Conservation (phyloP, 768 basidiomycete genomes). For the Hysterangium stoloniferum region DNA sequence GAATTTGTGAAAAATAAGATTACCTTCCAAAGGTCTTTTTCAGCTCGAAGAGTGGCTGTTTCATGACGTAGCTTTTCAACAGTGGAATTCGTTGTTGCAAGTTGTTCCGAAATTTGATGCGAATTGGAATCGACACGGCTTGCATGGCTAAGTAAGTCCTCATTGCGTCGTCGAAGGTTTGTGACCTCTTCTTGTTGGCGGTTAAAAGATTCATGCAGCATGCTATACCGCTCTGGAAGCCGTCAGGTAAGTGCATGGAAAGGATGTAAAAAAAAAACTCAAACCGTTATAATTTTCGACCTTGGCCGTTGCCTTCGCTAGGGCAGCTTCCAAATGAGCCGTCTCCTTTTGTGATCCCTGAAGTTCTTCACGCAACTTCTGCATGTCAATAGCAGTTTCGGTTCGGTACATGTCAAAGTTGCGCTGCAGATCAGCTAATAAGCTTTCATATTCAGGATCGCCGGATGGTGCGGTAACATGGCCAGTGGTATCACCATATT, state of each 20-base stretch:
- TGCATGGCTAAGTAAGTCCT: slow-evolving; percentile 8
- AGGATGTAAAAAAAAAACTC: background rate
- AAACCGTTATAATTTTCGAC: slow-evolving; percentile 69
- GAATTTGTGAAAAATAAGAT: slow-evolving; percentile 15
- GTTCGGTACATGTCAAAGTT: slow-evolving; percentile 75
- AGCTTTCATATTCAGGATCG: slow-evolving; percentile 44
- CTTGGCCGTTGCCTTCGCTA: slow-evolving; percentile 82
- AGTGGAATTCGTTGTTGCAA: slow-evolving; percentile 47
- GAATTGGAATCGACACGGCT: slow-evolving; percentile 2
- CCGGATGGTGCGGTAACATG: slow-evolving; percentile 15
- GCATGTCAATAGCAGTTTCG: slow-evolving; percentile 76
- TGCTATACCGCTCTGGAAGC: background rate
- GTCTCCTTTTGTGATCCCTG: slow-evolving; percentile 57
- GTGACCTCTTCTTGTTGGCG: slow-evolving; percentile 4
- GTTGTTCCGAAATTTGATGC: slow-evolving; percentile 58
- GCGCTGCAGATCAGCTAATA: slow-evolving; percentile 58
- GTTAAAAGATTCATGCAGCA: slow-evolving; percentile 23
- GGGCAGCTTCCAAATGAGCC: slow-evolving; percentile 50
- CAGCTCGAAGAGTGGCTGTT: slow-evolving; percentile 79
- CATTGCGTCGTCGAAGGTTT: slow-evolving; percentile 9
- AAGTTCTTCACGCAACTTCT: slow-evolving; percentile 64
- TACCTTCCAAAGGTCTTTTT: slow-evolving; percentile 93
- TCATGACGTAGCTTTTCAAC: slow-evolving; percentile 81
- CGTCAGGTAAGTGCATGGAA: background rate
- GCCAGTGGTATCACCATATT: slow-evolving; percentile 29